Evolutionary conservation across 164 flowering plant genomes (phyloP).

Genomic region (Chimonanthus salicifolius): DNA sequence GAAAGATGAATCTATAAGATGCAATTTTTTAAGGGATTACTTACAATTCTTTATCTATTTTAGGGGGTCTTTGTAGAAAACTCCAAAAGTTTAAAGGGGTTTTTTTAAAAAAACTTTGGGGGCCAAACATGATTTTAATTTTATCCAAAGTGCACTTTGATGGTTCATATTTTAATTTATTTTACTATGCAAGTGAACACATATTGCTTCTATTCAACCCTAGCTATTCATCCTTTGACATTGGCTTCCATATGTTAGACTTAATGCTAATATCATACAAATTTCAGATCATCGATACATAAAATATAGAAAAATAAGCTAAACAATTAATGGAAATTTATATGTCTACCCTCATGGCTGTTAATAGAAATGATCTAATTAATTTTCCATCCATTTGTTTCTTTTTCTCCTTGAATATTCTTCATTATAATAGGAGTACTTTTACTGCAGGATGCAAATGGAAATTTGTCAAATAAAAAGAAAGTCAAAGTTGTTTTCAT

Average conservation of each 20-base stretch:
- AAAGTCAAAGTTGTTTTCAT: slow-evolving; percentile 32
- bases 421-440: background rate
- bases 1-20: background rate
- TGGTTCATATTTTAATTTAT: too few relatives aligned
- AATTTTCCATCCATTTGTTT: background rate
- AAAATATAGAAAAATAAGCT: too few relatives aligned
- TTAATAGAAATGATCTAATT: background rate
- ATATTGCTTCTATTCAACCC: too few relatives aligned
- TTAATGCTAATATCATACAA: too few relatives aligned
- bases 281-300: background rate
- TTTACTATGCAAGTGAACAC: background rate
- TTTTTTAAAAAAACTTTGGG: too few relatives aligned
- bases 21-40: background rate
- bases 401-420: background rate
- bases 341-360: too few relatives aligned
- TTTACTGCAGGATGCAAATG: slow-evolving; percentile 25
- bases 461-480: slow-evolving; percentile 16
- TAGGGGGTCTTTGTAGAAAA: background rate
- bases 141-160: too few relatives aligned
- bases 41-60: background rate
- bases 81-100: background rate
- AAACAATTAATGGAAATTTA: too few relatives aligned
- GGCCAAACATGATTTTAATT: too few relatives aligned
- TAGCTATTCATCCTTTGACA: too few relatives aligned
- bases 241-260: background rate